phyloP scores from a whole-genome alignment of 768 basidiomycete genomes.

The Boletus subcaerulescens region DNA sequence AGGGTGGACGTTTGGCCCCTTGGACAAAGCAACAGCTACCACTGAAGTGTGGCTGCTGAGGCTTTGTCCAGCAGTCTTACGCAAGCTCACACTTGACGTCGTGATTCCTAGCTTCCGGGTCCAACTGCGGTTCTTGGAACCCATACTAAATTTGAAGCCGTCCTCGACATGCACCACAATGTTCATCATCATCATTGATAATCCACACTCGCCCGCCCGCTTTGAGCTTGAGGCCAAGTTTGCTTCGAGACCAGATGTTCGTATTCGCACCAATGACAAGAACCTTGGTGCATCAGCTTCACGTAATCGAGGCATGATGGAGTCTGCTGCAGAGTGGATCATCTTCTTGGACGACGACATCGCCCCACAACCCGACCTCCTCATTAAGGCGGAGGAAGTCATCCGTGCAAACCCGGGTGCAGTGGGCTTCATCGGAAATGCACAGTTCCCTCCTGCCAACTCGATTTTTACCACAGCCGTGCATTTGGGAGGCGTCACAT shows the following conservation, averaged over 20 bases:
- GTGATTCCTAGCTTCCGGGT: slow-evolving; percentile 58
- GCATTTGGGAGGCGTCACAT: slow-evolving; percentile 55
- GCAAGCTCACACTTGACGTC: slow-evolving; percentile 50
- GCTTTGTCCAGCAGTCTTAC: slow-evolving; percentile 20
- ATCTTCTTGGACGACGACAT: slow-evolving; percentile 64
- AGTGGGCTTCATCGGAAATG: slow-evolving; percentile 54
- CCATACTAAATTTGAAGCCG: slow-evolving; percentile 43
- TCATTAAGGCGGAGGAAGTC: slow-evolving; percentile 43
- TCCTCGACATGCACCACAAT: slow-evolving; percentile 45
- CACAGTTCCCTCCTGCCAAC: slow-evolving; percentile 46
- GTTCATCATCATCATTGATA: slow-evolving; percentile 59
- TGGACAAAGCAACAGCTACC: slow-evolving; percentile 39
- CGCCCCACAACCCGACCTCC: slow-evolving; percentile 38
- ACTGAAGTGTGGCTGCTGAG: slow-evolving; percentile 38
- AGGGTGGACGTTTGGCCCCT: slow-evolving; percentile 49
- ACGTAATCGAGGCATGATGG: slow-evolving; percentile 52
- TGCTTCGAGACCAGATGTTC: slow-evolving; percentile 45
- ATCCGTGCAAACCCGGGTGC: slow-evolving; percentile 47
- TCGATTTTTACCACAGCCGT: slow-evolving; percentile 51
- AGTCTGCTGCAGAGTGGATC: slow-evolving; percentile 57
- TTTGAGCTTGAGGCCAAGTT: slow-evolving; percentile 40
- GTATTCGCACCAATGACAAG: slow-evolving; percentile 46
- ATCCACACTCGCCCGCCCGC: slow-evolving; percentile 44
- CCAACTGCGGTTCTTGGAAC: slow-evolving; percentile 40
- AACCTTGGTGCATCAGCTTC: slow-evolving; percentile 54